A percentile compares a stretch with the other conserved stretches of the same genome.
These are phyloP conservation scores for Neofusicoccum sp. DNA, from an alignment of 2,329 filamentous ascomycete species.

Conservation along the genomic window DNA sequence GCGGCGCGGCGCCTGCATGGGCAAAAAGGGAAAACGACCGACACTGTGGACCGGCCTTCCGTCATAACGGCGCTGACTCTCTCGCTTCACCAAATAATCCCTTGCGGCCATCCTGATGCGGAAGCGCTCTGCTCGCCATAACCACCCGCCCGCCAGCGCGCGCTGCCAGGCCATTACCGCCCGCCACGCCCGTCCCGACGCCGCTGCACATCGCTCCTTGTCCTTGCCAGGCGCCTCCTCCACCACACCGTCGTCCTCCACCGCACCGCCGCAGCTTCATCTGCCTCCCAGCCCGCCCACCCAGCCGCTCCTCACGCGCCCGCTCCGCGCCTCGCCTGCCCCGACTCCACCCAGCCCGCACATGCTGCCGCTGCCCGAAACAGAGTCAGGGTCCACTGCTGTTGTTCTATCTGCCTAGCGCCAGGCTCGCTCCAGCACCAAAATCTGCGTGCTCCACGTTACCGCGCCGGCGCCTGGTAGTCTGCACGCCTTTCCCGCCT, in stretches of 20 bases:
- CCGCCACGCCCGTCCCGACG: constrained; percentile 1
- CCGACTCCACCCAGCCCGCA: constrained; percentile 3
- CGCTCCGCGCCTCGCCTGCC: not conserved
- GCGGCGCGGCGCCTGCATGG: not conserved
- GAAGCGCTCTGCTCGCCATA: not conserved
- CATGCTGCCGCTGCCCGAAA: constrained; percentile 16
- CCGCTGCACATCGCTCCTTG: constrained; percentile 11
- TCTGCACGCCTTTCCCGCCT: constrained; percentile 14
- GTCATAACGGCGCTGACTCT: constrained; percentile 1
- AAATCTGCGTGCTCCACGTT: constrained; percentile 16
- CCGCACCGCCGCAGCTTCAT: not conserved
- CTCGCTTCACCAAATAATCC: not conserved
- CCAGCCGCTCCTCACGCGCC: constrained; percentile 8
- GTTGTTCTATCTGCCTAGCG: not conserved
- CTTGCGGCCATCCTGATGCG: not conserved
- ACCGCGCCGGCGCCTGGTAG: constrained; percentile 16
- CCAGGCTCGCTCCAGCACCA: constrained; percentile 9
- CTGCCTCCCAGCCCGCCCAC: not conserved
- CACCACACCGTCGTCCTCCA: not conserved
- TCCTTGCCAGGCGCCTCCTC: constrained; percentile 9
- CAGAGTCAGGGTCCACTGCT: constrained; percentile 16
- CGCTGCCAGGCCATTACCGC: constrained; percentile 4
- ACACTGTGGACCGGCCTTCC: not conserved
- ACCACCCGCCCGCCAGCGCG: not conserved
- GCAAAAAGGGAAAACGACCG: not conserved